Evolutionary conservation across 2,329 filamentous ascomycete species (phyloP).

Genomic region (Claviceps sorghi): DNA sequence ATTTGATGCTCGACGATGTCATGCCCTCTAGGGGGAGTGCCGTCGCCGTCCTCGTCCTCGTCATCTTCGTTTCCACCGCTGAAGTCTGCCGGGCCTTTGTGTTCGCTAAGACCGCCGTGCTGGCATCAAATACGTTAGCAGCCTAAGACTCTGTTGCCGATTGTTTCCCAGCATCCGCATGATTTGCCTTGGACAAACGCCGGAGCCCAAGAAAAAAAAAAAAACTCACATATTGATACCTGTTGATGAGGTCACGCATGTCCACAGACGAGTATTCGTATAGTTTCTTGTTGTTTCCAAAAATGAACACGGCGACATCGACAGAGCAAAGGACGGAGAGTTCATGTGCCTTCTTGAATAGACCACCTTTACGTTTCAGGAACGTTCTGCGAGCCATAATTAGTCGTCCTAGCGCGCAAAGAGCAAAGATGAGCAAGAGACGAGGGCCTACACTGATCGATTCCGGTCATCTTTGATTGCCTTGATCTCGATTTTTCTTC

Average conservation of each 20-base stretch:
- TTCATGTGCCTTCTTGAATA: conserved; percentile 99
- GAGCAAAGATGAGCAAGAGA: background rate
- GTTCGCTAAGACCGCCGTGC: conserved; percentile 88
- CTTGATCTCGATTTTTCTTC: conserved; percentile 99
- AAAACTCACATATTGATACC: conserved; percentile 75
- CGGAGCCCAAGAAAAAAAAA: background rate
- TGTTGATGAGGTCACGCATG: conserved; percentile 76
- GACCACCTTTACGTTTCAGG: conserved; percentile 91
- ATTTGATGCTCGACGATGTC: conserved; percentile 45
- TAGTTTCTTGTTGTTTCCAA: conserved; percentile 96
- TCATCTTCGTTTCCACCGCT: conserved; percentile 78
- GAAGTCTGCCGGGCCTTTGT: conserved; percentile 90
- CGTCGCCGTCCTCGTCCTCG: conserved; percentile 57
- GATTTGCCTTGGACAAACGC: background rate
- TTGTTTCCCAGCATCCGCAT: too few relatives aligned
- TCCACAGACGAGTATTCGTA: conserved; percentile 94
- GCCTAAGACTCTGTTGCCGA: background rate
- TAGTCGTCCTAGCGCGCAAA: background rate
- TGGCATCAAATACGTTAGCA: conserved; percentile 21
- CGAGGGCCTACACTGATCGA: conserved; percentile 71
- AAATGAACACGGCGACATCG: conserved; percentile 96
- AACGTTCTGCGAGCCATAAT: conserved; percentile 54
- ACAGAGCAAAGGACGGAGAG: conserved; percentile 95
- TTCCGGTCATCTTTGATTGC: conserved; percentile 98
- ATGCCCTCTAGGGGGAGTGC: conserved; percentile 51